phyloP scores from a whole-genome alignment of 2,329 filamentous ascomycete genomes.

The Knufia fluminis region DNA sequence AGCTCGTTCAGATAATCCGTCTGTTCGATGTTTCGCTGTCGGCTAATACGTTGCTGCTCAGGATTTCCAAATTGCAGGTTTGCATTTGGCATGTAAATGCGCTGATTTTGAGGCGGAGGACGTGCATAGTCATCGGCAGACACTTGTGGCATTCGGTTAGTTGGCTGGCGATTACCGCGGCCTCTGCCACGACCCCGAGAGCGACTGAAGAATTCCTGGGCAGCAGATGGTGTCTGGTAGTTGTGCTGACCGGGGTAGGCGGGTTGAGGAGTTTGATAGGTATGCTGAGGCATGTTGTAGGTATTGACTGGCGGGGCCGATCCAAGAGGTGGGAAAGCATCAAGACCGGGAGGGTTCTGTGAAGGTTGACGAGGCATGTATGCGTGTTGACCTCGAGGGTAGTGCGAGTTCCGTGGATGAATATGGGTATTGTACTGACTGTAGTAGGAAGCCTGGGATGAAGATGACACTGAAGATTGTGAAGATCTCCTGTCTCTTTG shows the following conservation, averaged over 20 bases:
- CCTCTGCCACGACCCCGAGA: slow-evolving; percentile 6
- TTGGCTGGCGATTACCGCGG: not conserved
- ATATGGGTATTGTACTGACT: slow-evolving; percentile 5
- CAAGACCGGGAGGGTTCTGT: not conserved
- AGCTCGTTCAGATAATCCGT: slow-evolving; percentile 19
- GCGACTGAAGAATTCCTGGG: slow-evolving; percentile 8
- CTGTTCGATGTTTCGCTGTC: slow-evolving; percentile 18
- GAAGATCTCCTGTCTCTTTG: not conserved
- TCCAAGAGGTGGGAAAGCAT: slow-evolving; percentile 8
- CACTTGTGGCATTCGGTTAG: not conserved
- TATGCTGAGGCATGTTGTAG: not conserved
- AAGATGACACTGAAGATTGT: slow-evolving; percentile 4
- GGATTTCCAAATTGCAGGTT: slow-evolving; percentile 8
- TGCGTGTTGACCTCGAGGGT: not conserved
- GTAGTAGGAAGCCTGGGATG: not conserved
- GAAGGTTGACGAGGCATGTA: not conserved
- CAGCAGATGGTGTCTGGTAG: not conserved
- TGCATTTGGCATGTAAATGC: slow-evolving; percentile 14
- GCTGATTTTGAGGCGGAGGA: slow-evolving; percentile 9
- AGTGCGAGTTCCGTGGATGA: slow-evolving; percentile 23
- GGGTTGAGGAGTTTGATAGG: not conserved
- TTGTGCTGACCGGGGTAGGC: not conserved
- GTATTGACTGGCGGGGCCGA: not conserved
- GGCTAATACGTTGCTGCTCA: slow-evolving; percentile 13
- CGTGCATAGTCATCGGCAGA: slow-evolving; percentile 8